phyloP scores from a whole-genome alignment of 345 rosid genomes.

The Punica granatum region DNA sequence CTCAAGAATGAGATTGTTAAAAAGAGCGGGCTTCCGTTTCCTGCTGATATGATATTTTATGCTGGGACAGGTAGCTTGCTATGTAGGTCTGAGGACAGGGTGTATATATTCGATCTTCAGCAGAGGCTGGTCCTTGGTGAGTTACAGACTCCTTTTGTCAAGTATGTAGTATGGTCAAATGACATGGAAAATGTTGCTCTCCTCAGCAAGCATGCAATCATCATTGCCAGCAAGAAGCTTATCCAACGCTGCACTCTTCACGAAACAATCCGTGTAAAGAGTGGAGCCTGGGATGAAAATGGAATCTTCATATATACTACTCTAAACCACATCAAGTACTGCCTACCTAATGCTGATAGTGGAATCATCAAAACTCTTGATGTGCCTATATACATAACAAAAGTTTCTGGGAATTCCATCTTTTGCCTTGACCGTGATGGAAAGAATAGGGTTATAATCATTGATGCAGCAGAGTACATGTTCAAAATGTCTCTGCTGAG shows the following conservation, averaged over 20 bases:
- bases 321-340: conserved; percentile 78
- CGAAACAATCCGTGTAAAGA: conserved; percentile 85
- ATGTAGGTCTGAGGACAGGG: conserved; percentile 83
- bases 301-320: conserved; percentile 94
- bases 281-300: conserved; percentile 97
- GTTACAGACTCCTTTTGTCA: conserved; percentile 68
- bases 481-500: conserved; percentile 74
- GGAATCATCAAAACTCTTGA: conserved; percentile 84
- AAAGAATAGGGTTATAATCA: conserved; percentile 51
- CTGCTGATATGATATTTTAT: conserved; percentile 77
- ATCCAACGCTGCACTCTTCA: conserved; percentile 80
- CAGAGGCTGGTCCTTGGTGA: conserved; percentile 82
- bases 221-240: conserved; percentile 76
- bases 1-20: conserved; percentile 80
- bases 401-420: conserved; percentile 57
- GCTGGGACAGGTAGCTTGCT: conserved; percentile 89
- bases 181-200: conserved; percentile 92
- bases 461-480: conserved; percentile 83
- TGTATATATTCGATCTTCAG: conserved; percentile 79
- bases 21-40: conserved; percentile 55
- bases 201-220: conserved; percentile 89
- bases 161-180: conserved; percentile 82
- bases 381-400: conserved; percentile 74
- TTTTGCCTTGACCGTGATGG: conserved; percentile 90
- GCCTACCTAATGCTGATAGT: conserved; percentile 90